Evolutionary conservation across 106 monocot genomes (phyloP), one percentile per base, ranked within the genome.

Genomic region (Cymbidium sinense): DNA sequence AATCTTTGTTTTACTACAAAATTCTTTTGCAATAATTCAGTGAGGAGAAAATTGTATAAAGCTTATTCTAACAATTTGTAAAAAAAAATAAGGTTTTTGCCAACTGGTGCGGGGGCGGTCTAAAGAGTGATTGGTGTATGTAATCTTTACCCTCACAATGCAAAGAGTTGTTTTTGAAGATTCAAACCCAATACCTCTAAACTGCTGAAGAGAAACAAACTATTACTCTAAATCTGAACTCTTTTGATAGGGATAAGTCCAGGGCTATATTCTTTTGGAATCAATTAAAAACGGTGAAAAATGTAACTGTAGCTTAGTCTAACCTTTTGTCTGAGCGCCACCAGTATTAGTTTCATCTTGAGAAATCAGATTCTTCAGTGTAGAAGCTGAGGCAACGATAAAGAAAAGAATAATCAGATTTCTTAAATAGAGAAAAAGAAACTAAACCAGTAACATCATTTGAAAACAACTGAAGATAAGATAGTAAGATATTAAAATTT

Each of bases 291-390:
- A 70, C 34, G n/a, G n/a, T n/a, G n/a, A n/a, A n/a, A n/a, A n/a
- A n/a, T n/a, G 5, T 33, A 2, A 47, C 5, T n/a, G n/a, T n/a
- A 2, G 4, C 58, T 58, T 3, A 31, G 33, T 67, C 78, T 84
- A 78, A 89, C 90, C 88, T 88, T 86, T 93, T 34, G 86, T 43
- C 25, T 79, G 81, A 79, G 78, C 64, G 71, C 86, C 80, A 70
- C 61, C 84, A 65, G 29, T 37, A 20, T 78, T 83, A 76, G 69
- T 64, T 79, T 92, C 92, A 76, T 90, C 95, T 83, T 90, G 90
- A 64, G 88, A 81, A 44, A 93, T 90, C 27, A 88, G 85, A 84
- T 85, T 88, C 86, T 95, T 93, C 88, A 89, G 83, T 27, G 83
- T 79, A 29, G 80, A 76, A 80, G 62, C 95, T 95, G 84, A 83